Percentiles rank a stretch among this genome's conserved stretches.
phyloP scores from a whole-genome alignment of 495 filamentous ascomycete genomes.

The Trichoderma reesei region DNA sequence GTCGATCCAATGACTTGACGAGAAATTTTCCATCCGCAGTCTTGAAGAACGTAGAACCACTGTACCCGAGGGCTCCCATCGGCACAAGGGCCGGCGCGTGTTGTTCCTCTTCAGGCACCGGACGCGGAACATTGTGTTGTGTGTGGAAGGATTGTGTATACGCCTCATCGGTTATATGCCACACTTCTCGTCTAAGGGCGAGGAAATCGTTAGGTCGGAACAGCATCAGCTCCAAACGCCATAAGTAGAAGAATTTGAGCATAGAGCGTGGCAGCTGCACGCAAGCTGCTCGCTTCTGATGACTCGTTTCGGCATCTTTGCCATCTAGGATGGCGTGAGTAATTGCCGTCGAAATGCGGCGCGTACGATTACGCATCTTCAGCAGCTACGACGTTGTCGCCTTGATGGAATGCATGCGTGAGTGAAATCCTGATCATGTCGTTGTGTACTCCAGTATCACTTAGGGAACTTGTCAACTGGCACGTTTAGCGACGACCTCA shows the following conservation, averaged over 20 bases:
- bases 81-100: constrained; percentile 23
- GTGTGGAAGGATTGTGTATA: constrained; percentile 43
- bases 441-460: too few species aligned
- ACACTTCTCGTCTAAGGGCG: constrained; percentile 20
- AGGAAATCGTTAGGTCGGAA: background rate
- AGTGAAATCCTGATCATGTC: too few species aligned
- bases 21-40: constrained; percentile 51
- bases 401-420: too few species aligned
- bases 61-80: constrained; percentile 50
- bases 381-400: too few species aligned
- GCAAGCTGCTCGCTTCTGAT: background rate
- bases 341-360: too few species aligned
- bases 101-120: constrained; percentile 8
- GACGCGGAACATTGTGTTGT: constrained; percentile 21
- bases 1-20: constrained; percentile 56
- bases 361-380: too few species aligned
- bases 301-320: too few species aligned
- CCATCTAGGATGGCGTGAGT: too few species aligned
- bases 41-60: constrained; percentile 60
- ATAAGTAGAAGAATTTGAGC: background rate
- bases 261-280: background rate
- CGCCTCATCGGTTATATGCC: constrained; percentile 44
- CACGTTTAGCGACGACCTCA: too few species aligned
- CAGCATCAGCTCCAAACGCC: background rate
- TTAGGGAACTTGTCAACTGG: too few species aligned